phyloP scores from a whole-genome alignment of 1,284 basidiomycete species.

The Cutaneotrichosporon spelunceum region DNA sequence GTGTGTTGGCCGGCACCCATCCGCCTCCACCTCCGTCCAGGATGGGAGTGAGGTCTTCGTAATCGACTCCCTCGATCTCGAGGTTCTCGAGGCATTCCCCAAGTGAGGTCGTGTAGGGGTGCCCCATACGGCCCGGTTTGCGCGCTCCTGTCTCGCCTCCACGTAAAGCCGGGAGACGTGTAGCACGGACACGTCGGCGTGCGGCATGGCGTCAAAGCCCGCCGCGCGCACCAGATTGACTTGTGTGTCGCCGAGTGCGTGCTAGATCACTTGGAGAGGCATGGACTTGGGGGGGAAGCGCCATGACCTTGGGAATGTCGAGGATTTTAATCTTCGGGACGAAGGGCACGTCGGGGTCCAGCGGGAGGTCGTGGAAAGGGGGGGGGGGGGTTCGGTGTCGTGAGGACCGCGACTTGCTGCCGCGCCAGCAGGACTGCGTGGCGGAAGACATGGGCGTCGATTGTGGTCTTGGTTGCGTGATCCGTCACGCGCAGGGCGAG shows the following conservation, averaged over 20 bases:
- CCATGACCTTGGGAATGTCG: not conserved
- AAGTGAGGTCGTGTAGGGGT: not conserved
- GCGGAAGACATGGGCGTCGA: not conserved
- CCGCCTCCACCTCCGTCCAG: not conserved
- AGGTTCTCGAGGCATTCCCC: not conserved
- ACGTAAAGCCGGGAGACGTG: not conserved
- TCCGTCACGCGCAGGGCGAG: not conserved
- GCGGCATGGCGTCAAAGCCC: not conserved
- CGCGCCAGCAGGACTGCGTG: not conserved
- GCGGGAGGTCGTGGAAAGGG: not conserved
- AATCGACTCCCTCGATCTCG: not conserved
- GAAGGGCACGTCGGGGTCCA: not conserved
- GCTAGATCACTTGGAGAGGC: not conserved
- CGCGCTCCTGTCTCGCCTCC: not conserved
- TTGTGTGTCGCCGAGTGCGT: not conserved
- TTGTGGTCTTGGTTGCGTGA: not conserved
- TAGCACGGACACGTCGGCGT: not conserved
- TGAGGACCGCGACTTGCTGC: not conserved
- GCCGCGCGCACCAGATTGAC: not conserved
- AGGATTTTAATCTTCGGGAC: not conserved
- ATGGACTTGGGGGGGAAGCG: not conserved
- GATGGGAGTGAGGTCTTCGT: not conserved
- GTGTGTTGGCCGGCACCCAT: too few relatives aligned
- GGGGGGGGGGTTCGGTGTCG: not conserved
- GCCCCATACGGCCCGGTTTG: not conserved